These are phyloP conservation scores for Hypomyces perniciosus DNA, from an alignment of 2,329 filamentous ascomycete species.

Conservation along the genomic window DNA sequence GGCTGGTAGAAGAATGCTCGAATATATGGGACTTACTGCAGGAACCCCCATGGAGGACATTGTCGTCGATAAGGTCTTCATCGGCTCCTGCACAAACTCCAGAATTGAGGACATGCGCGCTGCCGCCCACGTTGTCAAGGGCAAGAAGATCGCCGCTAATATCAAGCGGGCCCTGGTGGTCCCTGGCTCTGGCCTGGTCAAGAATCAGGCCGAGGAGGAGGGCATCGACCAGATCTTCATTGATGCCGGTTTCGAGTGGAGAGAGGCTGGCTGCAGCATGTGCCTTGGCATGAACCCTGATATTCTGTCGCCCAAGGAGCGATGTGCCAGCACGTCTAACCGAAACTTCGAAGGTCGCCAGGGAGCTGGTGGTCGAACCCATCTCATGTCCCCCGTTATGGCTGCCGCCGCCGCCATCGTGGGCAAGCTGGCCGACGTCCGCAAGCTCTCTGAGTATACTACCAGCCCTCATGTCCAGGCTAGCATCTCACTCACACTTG, in stretches of 20 bases:
- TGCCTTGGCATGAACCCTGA: conserved; percentile 99
- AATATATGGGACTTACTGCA: conserved; percentile 91
- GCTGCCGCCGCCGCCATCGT: conserved; percentile 85
- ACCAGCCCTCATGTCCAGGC: conserved; percentile 56
- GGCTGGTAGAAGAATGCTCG: conserved; percentile 72
- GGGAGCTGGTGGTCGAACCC: conserved; percentile 83
- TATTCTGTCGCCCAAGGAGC: conserved; percentile 84
- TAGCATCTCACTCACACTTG: conserved; percentile 30
- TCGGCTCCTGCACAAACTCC: conserved; percentile 95
- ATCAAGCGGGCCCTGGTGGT: conserved; percentile 95
- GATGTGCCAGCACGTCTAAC: conserved; percentile 93
- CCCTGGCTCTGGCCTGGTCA: conserved; percentile 89
- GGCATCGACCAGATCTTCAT: conserved; percentile 88
- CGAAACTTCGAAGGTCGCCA: conserved; percentile 97
- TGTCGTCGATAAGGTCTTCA: conserved; percentile 89
- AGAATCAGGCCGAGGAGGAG: conserved; percentile 83
- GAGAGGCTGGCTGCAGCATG: conserved; percentile 98
- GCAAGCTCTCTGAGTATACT: conserved; percentile 63
- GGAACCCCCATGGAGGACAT: conserved; percentile 93
- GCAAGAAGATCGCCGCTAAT: conserved; percentile 79
- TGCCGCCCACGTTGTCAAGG: conserved; percentile 79
- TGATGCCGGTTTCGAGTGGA: conserved; percentile 94
- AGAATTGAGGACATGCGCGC: conserved; percentile 92
- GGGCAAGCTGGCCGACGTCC: conserved; percentile 87
- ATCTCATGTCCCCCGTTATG: conserved; percentile 96